A percentile compares a stretch with the other conserved stretches of the same genome.
Evolutionary conservation across 371 early-diverging fungal species (phyloP).

Genomic region (Mucor ambiguus): DNA sequence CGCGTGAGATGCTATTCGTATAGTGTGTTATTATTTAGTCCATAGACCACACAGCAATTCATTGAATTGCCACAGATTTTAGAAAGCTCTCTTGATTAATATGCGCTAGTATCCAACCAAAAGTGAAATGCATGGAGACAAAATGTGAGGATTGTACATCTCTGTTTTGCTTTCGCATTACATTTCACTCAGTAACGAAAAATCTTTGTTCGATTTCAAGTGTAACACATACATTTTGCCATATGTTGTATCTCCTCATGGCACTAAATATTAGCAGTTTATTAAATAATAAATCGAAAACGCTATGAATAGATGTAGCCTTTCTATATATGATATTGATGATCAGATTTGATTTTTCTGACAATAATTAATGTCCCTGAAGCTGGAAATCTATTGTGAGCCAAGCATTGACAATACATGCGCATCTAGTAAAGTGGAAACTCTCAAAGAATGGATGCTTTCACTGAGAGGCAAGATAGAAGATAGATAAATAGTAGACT

Average conservation of each 20-base stretch:
- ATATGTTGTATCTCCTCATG: not conserved
- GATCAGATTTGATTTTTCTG: not conserved
- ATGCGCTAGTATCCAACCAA: not conserved
- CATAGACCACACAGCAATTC: not conserved
- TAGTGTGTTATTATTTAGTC: too few relatives aligned
- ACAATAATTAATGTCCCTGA: not conserved
- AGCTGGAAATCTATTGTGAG: not conserved
- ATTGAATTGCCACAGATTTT: not conserved
- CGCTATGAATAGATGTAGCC: not conserved
- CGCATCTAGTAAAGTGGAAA: not conserved
- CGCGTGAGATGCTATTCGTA: not conserved
- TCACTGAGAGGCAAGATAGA: not conserved
- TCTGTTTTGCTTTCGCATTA: slow-evolving; percentile 6
- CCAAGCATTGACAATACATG: not conserved
- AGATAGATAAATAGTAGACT: not conserved
- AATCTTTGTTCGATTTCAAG: not conserved
- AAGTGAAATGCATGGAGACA: not conserved
- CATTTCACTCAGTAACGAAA: not conserved
- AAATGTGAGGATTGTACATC: not conserved
- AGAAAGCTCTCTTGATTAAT: too few relatives aligned
- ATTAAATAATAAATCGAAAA: not conserved
- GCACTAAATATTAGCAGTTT: not conserved
- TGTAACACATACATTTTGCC: not conserved
- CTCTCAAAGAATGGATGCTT: not conserved
- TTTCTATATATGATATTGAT: not conserved